Base-by-base conservation (phyloP, 164 flowering plant genomes). In the Berberis thunbergii region DNA sequence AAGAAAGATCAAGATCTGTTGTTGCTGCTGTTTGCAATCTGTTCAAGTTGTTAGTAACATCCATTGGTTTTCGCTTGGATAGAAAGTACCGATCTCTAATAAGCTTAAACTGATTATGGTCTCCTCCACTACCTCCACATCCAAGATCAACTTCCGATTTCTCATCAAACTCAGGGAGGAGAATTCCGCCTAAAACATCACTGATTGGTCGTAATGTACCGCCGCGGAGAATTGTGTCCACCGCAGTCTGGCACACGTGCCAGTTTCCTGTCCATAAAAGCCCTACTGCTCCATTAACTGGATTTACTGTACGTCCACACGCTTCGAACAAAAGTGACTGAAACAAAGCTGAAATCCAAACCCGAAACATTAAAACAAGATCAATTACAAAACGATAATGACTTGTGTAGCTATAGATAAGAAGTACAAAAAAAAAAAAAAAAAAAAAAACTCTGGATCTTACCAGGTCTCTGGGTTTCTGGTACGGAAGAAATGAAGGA, bases 261-360 rank as follows among this genome's bases (percentile, higher is more conserved):
- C 96, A 91, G 67, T 88, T 88, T 6, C 91, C 94, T 0, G 84
- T 79, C 83, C 86, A 82, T 0, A 90, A 75, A 2, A 88, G 76
- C n/a, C 97, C 97, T 41, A 85, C 86, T 2, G 89, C 93, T n/a
- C 97, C 97, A 67, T 71, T 78, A 61, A 91, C 91, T 12, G 97
- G 97, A 61, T 91, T 91, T 64, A 91, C 83, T 26, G 97, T 81
- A 13, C 97, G 71, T 6, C 97, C 97, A 53, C 82, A 81, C 0
- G 97, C 96, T 49, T 91, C 97, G 59, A 57, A 86, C 43, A 91
- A 57, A 48, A 89, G 68, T 3, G 91, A 87, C 68, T 83, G 86
- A 67, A 87, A 89, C 52, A 88, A 72, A 65, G 86, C 96, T 88
- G 81, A 40, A 66, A 61, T 42, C 10, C 2, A 45, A 63, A 12